Base-by-base conservation (phyloP, 495 filamentous ascomycete genomes). In the Rostrohypoxylon terebratum region DNA sequence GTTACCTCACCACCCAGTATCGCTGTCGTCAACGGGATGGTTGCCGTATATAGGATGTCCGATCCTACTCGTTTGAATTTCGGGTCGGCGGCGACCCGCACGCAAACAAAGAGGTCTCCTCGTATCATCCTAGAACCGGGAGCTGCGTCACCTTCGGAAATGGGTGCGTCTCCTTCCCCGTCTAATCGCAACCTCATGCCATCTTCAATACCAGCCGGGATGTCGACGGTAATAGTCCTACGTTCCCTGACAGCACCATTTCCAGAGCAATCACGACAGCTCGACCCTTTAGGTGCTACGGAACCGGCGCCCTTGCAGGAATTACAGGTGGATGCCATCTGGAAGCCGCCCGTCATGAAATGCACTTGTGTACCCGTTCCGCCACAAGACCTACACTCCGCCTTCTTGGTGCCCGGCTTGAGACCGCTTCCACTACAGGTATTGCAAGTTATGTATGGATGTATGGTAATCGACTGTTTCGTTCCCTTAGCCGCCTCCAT, bases 401-500 rank as follows among this genome's bases (percentile, higher is more conserved):
- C 84, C 66, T 89, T 83, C 75, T 90, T 88, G 14, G 90, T 85
- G 2, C 94, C 94, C 47, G 89, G 79, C 82, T 97, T 98, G 83
- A 99, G 51, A 10, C 96, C 96, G 75, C 84, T 91, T 47, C 96
- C 96, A 14, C 80, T 81, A 77, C 96, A 99, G 1, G 92, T 94
- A 64, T 87, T 87, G 74, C 96, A 99, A 67, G 90, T 83, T 4
- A 89, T 86, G 63, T 96, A 78, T 9, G 96, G 94, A 7, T 89
- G 90, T 68, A 96, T 91, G 65, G 81, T 85, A 42, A 99, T 92
- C 20, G 92, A 89, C 79, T 95, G 92, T 57, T 79, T 87, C 21
- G 88, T 88, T 10, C 96, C 96, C 81, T 94, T 97, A 16, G 96
- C 96, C 4, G 96, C 94, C 70, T 99, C 96, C 91, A 94, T 93